These are phyloP conservation scores for Prunus salicina DNA, from an alignment of 306 rosid species.

Conservation along the genomic window DNA sequence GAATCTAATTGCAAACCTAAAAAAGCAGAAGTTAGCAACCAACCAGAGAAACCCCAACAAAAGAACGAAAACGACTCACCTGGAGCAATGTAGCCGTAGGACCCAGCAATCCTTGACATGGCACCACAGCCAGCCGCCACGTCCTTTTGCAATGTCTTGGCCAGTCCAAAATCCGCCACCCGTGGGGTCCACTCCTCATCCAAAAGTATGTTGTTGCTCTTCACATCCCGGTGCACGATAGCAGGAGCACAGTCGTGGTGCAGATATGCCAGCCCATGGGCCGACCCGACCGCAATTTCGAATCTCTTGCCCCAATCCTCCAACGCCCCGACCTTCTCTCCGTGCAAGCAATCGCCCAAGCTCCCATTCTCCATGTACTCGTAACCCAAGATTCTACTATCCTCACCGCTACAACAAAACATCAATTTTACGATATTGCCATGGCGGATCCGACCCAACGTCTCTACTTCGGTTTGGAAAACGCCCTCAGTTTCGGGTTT, in stretches of 20 bases:
- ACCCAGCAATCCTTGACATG: conserved; percentile 75
- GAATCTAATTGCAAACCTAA: too few species aligned
- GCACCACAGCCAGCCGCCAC: conserved; percentile 11
- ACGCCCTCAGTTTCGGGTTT: conserved; percentile 36
- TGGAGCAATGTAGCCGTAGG: conserved; percentile 88
- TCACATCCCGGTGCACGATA: conserved; percentile 77
- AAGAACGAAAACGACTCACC: conserved; percentile 25
- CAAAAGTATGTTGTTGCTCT: conserved; percentile 83
- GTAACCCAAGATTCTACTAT: conserved; percentile 51
- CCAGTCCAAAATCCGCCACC: conserved; percentile 80
- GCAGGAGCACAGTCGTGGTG: conserved; percentile 75
- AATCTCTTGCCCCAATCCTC: conserved; percentile 54
- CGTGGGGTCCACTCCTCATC: conserved; percentile 58
- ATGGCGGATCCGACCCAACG: conserved; percentile 72
- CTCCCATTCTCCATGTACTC: conserved; percentile 87
- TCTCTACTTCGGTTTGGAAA: conserved; percentile 70
- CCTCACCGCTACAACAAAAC: conserved; percentile 60
- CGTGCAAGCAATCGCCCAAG: conserved; percentile 67
- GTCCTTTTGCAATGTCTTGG: conserved; percentile 51
- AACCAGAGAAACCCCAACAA: too few species aligned
- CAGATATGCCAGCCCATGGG: conserved; percentile 69
- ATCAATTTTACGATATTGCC: conserved; percentile 70
- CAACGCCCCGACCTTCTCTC: conserved; percentile 29
- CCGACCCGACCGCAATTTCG: conserved; percentile 58
- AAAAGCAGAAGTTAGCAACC: background rate